Evolutionary conservation across 805 yeast genomes (phyloP), one percentile per base, ranked within the genome.

Genomic region (Ogataea minuta): DNA sequence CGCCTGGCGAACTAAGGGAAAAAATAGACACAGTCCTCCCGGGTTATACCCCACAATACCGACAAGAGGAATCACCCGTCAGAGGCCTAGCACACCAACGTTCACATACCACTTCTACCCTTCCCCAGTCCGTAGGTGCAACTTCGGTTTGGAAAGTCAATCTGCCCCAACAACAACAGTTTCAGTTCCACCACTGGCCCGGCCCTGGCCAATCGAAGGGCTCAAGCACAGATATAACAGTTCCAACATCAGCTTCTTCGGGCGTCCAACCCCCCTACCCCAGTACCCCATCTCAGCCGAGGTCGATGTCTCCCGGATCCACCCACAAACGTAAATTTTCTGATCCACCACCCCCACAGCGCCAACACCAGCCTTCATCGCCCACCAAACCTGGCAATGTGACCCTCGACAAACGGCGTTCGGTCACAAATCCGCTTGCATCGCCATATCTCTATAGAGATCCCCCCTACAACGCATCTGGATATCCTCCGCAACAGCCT

Each of bases 141-240:
- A 61, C 66, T 3, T 59, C 65, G 2, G 65, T 62, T 13, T 62
- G 63, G 59, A 60, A 57, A 43, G 57, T 62, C 8, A 54, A 46
- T 26, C 38, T 58, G 3, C 64, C 66, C 2, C 60, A 56, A 35
- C 58, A 59, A 27, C 59, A 55, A 25, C 61, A 59, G 26, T 62
- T 49, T 39, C 64, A 62, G 36, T 63, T 63, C 40, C 66, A 63
- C 33, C 64, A 62, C 39, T 63, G 66, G 66, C 41, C 56, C 8
- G 66, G 62, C 3, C 64, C 66, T 1, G 50, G 46, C 8, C 21
- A 19, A n/a, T 45, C 47, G 6, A 45, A 43, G 30, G 53, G 39
- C 12, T 29, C 44, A 9, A 16, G 17, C 12, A 20, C 23, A 9
- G 12, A 11, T 11, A 20, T 41, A 16, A 27, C 28, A 16, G 41